Evolutionary conservation across 2,329 filamentous ascomycete genomes (phyloP).

Genomic region (Xylaria sp.): DNA sequence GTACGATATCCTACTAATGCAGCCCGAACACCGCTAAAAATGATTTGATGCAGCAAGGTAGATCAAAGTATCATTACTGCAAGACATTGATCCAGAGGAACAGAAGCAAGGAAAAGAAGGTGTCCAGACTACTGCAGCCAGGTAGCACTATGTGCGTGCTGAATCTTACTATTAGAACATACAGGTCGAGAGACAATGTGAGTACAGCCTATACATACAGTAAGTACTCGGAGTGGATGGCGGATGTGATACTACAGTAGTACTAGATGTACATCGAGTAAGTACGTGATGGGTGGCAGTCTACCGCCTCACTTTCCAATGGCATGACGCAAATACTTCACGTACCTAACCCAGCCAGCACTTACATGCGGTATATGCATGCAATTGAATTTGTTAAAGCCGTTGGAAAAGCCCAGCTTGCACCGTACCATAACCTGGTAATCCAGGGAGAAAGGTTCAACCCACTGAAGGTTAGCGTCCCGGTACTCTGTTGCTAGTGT

Average conservation of each 20-base stretch:
- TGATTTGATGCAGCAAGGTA: constrained; percentile 2
- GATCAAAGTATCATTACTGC: background rate
- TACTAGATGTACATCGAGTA: too few relatives aligned
- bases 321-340: too few relatives aligned
- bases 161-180: background rate
- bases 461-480: too few relatives aligned
- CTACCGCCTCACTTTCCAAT: too few relatives aligned
- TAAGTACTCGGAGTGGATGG: background rate
- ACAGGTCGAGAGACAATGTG: background rate
- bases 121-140: background rate
- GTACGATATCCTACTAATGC: background rate
- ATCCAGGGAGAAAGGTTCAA: too few relatives aligned
- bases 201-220: background rate
- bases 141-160: too few relatives aligned
- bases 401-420: too few relatives aligned
- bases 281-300: background rate
- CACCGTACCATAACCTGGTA: too few relatives aligned
- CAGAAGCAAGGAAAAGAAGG: background rate
- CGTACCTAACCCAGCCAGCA: too few relatives aligned
- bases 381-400: too few relatives aligned
- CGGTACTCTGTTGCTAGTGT: too few relatives aligned
- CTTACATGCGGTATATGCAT: too few relatives aligned
- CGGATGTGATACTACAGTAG: background rate
- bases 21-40: background rate
- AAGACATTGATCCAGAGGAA: constrained; percentile 16